A percentile compares a stretch with the other conserved stretches of the same genome.
phyloP scores from a whole-genome alignment of 495 filamentous ascomycete species.

The Penicillium coprophilum region DNA sequence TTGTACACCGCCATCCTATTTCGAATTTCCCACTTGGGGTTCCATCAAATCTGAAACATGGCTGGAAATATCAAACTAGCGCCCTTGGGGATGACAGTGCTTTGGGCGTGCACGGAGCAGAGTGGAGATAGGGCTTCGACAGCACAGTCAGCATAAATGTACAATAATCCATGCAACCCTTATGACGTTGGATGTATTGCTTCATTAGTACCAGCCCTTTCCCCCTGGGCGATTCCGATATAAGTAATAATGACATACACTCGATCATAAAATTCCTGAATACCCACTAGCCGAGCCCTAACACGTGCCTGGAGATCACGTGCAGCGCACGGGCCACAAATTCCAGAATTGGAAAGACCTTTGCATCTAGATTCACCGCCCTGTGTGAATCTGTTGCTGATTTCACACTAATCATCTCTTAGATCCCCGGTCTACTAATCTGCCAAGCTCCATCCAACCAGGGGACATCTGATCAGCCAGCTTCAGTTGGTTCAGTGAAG shows the following conservation, averaged over 20 bases:
- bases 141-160: not conserved
- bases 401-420: slow-evolving; percentile 3
- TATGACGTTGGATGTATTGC: too few species aligned
- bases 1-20: not conserved
- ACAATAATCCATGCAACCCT: too few species aligned
- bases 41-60: slow-evolving; percentile 31
- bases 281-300: too few species aligned
- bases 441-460: not conserved
- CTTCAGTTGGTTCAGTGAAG: not conserved
- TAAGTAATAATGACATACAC: too few species aligned
- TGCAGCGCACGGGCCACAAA: not conserved
- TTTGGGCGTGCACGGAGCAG: not conserved
- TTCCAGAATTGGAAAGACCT: too few species aligned
- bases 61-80: slow-evolving; percentile 24
- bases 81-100: slow-evolving; percentile 15
- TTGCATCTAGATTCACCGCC: slow-evolving; percentile 2
- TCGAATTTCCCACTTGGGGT: not conserved
- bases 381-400: not conserved
- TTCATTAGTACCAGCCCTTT: too few species aligned
- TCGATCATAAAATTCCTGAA: too few species aligned
- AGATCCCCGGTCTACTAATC: slow-evolving; percentile 6
- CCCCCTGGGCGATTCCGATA: too few species aligned
- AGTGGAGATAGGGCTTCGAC: not conserved
- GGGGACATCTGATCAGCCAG: not conserved
- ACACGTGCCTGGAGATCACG: not conserved